These are phyloP conservation scores for Neonectria coccinea DNA, from an alignment of 2,329 filamentous ascomycete species.

Conservation along the genomic window DNA sequence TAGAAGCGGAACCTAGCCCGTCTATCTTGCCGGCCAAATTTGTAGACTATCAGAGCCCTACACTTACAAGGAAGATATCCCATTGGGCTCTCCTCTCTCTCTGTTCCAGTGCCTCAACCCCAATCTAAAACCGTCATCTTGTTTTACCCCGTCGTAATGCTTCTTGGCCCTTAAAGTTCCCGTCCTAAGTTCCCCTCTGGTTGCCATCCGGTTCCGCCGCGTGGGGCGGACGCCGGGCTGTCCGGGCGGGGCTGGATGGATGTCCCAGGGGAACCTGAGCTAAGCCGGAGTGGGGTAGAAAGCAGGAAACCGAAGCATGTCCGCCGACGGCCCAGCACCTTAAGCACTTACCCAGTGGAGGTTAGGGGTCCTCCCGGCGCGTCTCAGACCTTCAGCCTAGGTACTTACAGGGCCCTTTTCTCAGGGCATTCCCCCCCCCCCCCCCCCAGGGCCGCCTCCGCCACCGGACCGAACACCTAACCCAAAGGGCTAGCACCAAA, in stretches of 20 bases:
- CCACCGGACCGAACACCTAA: conserved; percentile 21
- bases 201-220: neutral
- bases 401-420: conserved; percentile 4
- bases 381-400: neutral
- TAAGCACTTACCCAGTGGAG: neutral
- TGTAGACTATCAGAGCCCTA: no score
- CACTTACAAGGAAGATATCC: no score
- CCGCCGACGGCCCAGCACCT: neutral
- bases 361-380: neutral
- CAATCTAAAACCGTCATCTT: neutral
- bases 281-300: conserved; percentile 16
- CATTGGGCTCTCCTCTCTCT: neutral
- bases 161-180: neutral
- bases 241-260: neutral
- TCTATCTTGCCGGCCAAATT: conserved; percentile 6
- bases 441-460: neutral
- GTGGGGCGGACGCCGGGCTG: conserved; percentile 23
- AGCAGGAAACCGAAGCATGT: conserved; percentile 10
- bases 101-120: conserved; percentile 6
- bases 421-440: neutral
- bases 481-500: conserved; percentile 26
- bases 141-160: conserved; percentile 1
- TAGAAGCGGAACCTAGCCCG: no score
- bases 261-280: no score
- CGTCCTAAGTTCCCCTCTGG: neutral